A percentile compares a stretch with the other conserved stretches of the same genome.
Conservation (phyloP, 2,329 filamentous ascomycete species). For the Aspergillus fumigatiaffinis region DNA sequence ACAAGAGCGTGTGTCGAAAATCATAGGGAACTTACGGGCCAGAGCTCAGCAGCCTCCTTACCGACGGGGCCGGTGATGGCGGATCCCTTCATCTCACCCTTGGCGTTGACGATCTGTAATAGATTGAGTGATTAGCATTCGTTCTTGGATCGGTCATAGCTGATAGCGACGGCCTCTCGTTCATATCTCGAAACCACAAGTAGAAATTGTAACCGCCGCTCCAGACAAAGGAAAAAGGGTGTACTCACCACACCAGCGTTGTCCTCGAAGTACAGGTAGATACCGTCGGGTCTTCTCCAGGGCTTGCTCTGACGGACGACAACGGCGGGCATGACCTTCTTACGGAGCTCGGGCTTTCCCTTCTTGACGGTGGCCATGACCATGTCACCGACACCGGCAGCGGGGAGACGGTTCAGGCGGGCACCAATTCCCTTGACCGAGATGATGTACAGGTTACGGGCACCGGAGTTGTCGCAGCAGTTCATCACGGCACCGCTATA, state of each 20-base stretch:
- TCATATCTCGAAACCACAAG: too few species aligned
- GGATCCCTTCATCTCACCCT: slow-evolving; percentile 99
- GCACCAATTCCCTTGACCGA: slow-evolving; percentile 98
- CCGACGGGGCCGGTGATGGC: slow-evolving; percentile 98
- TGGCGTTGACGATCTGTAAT: slow-evolving; percentile 93
- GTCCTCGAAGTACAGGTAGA: slow-evolving; percentile 99
- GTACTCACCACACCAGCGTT: slow-evolving; percentile 94
- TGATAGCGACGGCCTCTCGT: neutral
- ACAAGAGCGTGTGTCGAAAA: neutral
- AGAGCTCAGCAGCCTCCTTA: slow-evolving; percentile 99
- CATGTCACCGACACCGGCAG: slow-evolving; percentile 98
- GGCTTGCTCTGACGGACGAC: slow-evolving; percentile 99
- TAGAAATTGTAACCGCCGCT: neutral
- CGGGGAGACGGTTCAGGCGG: slow-evolving; percentile 93
- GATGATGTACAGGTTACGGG: slow-evolving; percentile 99
- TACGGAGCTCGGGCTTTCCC: slow-evolving; percentile 99
- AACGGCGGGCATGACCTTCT: slow-evolving; percentile 99
- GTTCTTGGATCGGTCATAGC: neutral
- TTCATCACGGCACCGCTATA: slow-evolving; percentile 97
- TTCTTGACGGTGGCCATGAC: slow-evolving; percentile 99
- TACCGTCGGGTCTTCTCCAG: slow-evolving; percentile 97
- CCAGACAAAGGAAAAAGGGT: neutral
- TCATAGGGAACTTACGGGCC: slow-evolving; percentile 70
- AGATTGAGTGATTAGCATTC: neutral
- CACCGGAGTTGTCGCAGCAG: slow-evolving; percentile 99